Conservation (phyloP, 106 monocot genomes). For the Dioscorea zingiberensis region DNA sequence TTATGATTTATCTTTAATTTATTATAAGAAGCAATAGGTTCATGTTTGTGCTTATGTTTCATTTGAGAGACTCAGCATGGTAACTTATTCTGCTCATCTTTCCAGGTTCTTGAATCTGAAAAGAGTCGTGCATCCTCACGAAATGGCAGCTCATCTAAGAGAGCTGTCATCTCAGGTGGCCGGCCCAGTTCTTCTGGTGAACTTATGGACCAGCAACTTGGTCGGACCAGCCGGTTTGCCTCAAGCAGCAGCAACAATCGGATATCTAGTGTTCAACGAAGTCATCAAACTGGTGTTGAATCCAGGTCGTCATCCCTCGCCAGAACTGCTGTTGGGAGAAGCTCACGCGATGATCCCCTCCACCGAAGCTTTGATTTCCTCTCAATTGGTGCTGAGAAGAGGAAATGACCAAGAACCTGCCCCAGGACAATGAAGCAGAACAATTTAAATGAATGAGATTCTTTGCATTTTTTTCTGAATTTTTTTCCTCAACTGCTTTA, state of each 20-base stretch:
- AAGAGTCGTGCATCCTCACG: constrained; percentile 43
- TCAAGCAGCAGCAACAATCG: constrained; percentile 30
- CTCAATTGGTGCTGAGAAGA: constrained; percentile 56
- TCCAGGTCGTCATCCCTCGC: constrained; percentile 37
- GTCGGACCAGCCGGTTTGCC: constrained; percentile 29
- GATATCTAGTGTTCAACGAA: constrained; percentile 38
- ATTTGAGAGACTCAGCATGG: too few species aligned
- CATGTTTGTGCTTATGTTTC: too few species aligned
- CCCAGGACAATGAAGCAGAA: too few species aligned
- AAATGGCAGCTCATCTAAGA: constrained; percentile 56
- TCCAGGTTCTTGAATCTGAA: constrained; percentile 29
- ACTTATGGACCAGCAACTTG: constrained; percentile 22
- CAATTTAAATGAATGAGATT: too few species aligned
- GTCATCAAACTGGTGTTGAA: constrained; percentile 31
- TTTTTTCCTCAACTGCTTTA: too few species aligned
- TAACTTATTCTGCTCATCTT: neutral
- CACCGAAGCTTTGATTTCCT: constrained; percentile 51
- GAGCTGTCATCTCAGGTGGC: constrained; percentile 35
- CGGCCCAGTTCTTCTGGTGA: constrained; percentile 36
- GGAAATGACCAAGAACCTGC: constrained; percentile 16
- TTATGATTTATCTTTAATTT: too few species aligned
- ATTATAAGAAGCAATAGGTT: too few species aligned
- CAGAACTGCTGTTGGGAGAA: constrained; percentile 17
- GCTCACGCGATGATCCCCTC: constrained; percentile 30
- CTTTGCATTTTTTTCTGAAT: too few species aligned